These are phyloP conservation scores for Clonostachys sp. DNA, from an alignment of 2,329 filamentous ascomycete genomes.

Conservation along the genomic window DNA sequence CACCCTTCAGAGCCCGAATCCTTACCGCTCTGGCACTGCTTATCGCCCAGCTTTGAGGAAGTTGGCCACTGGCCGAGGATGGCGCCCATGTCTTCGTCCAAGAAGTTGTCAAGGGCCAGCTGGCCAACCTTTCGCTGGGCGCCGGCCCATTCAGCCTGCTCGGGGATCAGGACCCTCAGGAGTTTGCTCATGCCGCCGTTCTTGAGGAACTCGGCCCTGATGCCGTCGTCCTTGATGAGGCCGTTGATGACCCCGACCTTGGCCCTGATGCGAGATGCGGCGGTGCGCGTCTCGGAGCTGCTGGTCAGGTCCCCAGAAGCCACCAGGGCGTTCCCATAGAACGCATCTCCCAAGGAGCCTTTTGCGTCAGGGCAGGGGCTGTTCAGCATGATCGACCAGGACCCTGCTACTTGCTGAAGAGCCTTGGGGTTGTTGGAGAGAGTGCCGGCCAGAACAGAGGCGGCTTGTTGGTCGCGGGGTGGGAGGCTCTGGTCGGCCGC, in stretches of 20 bases:
- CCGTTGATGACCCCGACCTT: slow-evolving; percentile 48
- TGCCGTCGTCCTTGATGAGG: slow-evolving; percentile 46
- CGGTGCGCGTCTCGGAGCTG: slow-evolving; percentile 7
- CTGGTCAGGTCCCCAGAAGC: not conserved
- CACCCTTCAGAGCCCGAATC: slow-evolving; percentile 40
- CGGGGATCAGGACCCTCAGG: slow-evolving; percentile 43
- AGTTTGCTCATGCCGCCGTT: slow-evolving; percentile 48
- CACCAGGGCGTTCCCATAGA: slow-evolving; percentile 23
- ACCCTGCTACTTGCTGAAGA: slow-evolving; percentile 41
- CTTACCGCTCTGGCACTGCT: slow-evolving; percentile 25
- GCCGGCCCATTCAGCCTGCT: slow-evolving; percentile 41
- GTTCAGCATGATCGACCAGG: slow-evolving; percentile 37
- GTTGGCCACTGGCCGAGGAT: slow-evolving; percentile 51
- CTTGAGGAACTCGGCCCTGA: slow-evolving; percentile 51
- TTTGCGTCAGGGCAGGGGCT: slow-evolving; percentile 25
- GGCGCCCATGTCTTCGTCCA: slow-evolving; percentile 62
- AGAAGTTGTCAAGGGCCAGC: slow-evolving; percentile 59
- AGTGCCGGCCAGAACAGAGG: slow-evolving; percentile 51
- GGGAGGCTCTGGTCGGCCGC: slow-evolving; percentile 12
- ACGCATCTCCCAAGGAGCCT: slow-evolving; percentile 22
- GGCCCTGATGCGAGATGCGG: slow-evolving; percentile 23
- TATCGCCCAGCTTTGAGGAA: slow-evolving; percentile 21
- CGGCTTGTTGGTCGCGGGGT: slow-evolving; percentile 45
- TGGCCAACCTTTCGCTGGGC: slow-evolving; percentile 51
- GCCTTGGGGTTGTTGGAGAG: slow-evolving; percentile 64